These are phyloP conservation scores for Cercophora newfieldiana DNA, from an alignment of 495 filamentous ascomycete genomes.

Conservation along the genomic window DNA sequence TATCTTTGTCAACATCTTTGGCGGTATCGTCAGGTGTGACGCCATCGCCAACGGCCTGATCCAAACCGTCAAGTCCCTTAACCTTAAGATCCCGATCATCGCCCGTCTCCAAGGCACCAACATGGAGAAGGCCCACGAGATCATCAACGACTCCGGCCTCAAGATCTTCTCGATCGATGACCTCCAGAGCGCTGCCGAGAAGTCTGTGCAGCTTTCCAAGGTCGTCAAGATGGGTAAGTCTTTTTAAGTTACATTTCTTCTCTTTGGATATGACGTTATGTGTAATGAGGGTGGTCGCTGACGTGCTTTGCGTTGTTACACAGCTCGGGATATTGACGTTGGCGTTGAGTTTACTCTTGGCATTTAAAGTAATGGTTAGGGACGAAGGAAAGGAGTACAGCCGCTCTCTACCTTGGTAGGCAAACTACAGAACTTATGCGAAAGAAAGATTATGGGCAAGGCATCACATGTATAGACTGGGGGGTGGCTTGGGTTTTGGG, in stretches of 20 bases:
- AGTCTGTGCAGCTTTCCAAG: constrained; percentile 97
- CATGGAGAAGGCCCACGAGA: constrained; percentile 90
- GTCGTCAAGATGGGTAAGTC: constrained; percentile 92
- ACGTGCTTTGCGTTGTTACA: constrained; percentile 12
- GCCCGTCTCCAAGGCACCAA: constrained; percentile 97
- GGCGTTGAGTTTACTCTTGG: constrained; percentile 96
- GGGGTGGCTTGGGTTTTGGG: constrained; percentile 1
- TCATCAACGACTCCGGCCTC: constrained; percentile 96
- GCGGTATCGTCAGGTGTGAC: constrained; percentile 97
- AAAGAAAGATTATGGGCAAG: not conserved
- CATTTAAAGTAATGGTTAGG: constrained; percentile 59
- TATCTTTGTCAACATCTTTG: constrained; percentile 99
- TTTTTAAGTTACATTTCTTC: not conserved
- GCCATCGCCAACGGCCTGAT: constrained; percentile 96
- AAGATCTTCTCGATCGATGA: constrained; percentile 99
- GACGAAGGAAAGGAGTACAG: too few species aligned
- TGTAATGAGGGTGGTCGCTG: constrained; percentile 10
- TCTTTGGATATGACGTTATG: constrained; percentile 16
- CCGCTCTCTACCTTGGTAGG: constrained; percentile 1
- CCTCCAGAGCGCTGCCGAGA: constrained; percentile 95
- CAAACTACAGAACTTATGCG: not conserved
- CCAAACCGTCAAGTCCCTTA: constrained; percentile 88
- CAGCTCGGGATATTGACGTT: constrained; percentile 94
- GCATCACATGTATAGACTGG: constrained; percentile 13
- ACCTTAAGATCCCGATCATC: constrained; percentile 93